Conservation (phyloP, 176 grass and related monocot species). For the Puccinellia tenuiflora region DNA sequence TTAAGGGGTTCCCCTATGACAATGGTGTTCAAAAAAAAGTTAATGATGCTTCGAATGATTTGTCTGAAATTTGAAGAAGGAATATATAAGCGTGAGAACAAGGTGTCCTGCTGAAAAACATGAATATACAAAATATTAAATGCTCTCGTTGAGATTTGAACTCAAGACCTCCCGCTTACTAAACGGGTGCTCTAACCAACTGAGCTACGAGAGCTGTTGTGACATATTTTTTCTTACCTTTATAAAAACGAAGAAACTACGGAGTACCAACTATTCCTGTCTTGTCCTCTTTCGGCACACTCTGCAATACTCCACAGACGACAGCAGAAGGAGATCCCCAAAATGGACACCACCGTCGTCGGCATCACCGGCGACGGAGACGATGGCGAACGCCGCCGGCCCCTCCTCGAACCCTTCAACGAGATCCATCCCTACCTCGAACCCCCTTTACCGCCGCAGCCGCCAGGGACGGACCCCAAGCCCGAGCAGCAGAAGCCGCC, state of each 20-base stretch:
- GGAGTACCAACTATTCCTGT: no score
- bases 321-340: not conserved
- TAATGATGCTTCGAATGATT: no score
- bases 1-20: no score
- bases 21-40: no score
- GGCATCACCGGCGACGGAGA: slow-evolving; percentile 31
- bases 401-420: not conserved
- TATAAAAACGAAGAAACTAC: no score
- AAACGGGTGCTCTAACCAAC: slow-evolving; percentile 99
- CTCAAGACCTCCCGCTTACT: slow-evolving; percentile 99
- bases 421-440: slow-evolving; percentile 52
- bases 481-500: slow-evolving; percentile 33
- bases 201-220: slow-evolving; percentile 73
- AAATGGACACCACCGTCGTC: slow-evolving; percentile 40
- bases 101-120: no score
- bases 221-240: not conserved
- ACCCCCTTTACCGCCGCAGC: not conserved
- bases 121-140: not conserved
- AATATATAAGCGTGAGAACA: no score
- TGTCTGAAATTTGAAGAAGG: no score
- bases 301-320: not conserved
- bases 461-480: not conserved
- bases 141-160: slow-evolving; percentile 90
- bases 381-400: slow-evolving; percentile 23
- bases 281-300: not conserved